Percentiles rank a stretch among this genome's conserved stretches.
phyloP scores from a whole-genome alignment of 768 basidiomycete genomes.

The Mycena rebaudengoi region DNA sequence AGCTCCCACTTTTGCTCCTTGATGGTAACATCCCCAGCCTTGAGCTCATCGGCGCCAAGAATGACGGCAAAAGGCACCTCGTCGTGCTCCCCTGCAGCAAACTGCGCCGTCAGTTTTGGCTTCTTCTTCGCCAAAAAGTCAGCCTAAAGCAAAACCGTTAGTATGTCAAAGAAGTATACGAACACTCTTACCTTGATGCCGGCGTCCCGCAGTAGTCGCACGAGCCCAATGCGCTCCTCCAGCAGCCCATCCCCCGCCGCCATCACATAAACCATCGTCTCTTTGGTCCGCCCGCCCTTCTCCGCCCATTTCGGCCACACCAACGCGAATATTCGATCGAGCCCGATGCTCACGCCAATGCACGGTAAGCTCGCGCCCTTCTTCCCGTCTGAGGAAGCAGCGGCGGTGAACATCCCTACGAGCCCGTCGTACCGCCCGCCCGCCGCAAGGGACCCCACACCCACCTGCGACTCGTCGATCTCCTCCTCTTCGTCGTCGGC shows the following conservation, averaged over 20 bases:
- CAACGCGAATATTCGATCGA: slow-evolving; percentile 93
- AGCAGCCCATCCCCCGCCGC: slow-evolving; percentile 90
- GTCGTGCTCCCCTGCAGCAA: slow-evolving; percentile 89
- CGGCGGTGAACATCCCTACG: slow-evolving; percentile 89
- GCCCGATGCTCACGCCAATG: slow-evolving; percentile 90
- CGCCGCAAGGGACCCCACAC: slow-evolving; percentile 99
- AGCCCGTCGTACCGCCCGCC: slow-evolving; percentile 97
- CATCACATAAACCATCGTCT: slow-evolving; percentile 95
- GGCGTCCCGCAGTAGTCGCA: slow-evolving; percentile 80
- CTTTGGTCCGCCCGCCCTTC: slow-evolving; percentile 81
- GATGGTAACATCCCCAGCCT: slow-evolving; percentile 84
- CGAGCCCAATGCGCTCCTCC: slow-evolving; percentile 83
- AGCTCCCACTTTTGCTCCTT: slow-evolving; percentile 91
- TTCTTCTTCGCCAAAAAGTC: slow-evolving; percentile 95
- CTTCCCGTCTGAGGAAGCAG: slow-evolving; percentile 80
- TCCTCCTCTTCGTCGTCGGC: slow-evolving; percentile 62
- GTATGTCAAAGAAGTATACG: neutral
- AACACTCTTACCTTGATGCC: slow-evolving; percentile 90
- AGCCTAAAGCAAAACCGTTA: slow-evolving; percentile 54
- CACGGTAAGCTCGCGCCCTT: slow-evolving; percentile 77
- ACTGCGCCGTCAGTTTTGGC: slow-evolving; percentile 88
- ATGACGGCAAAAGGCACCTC: slow-evolving; percentile 94
- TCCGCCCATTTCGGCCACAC: slow-evolving; percentile 89
- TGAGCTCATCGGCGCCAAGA: slow-evolving; percentile 87
- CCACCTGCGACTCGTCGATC: slow-evolving; percentile 90